Percentiles rank a stretch among this genome's conserved stretches.
These are phyloP conservation scores for Musa itinerans DNA, from an alignment of 176 grass and related monocot species.

Conservation along the genomic window DNA sequence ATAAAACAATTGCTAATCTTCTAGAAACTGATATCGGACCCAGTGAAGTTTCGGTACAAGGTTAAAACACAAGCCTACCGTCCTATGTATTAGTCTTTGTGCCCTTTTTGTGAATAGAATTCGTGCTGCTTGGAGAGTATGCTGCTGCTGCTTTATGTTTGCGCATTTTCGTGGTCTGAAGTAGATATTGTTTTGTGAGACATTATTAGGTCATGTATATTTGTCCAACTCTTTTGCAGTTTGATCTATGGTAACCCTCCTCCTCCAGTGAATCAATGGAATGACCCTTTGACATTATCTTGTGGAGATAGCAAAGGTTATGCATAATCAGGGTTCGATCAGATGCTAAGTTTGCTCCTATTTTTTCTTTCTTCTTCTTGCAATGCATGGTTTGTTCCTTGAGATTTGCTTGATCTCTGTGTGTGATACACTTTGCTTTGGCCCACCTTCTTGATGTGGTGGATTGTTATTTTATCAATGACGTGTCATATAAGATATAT, in stretches of 20 bases:
- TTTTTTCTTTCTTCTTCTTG: too few relatives aligned
- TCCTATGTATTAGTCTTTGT: conserved; percentile 4
- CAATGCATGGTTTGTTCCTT: too few relatives aligned
- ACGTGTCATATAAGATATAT: too few relatives aligned
- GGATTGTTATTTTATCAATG: too few relatives aligned
- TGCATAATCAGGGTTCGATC: too few relatives aligned
- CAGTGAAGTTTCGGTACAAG: conserved; percentile 55
- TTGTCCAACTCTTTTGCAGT: not conserved
- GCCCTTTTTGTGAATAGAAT: conserved; percentile 6
- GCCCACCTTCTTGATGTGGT: too few relatives aligned
- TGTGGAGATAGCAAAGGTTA: too few relatives aligned
- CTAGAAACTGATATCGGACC: conserved; percentile 25
- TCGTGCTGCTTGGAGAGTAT: not conserved
- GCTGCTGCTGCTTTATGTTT: not conserved
- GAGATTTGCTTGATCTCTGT: too few relatives aligned
- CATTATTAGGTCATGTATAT: not conserved
- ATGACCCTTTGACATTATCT: too few relatives aligned
- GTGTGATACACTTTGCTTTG: too few relatives aligned
- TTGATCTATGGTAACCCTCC: not conserved
- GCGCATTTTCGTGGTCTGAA: not conserved
- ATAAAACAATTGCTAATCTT: conserved; percentile 13
- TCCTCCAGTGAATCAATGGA: not conserved
- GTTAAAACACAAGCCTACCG: conserved; percentile 28
- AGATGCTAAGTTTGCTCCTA: too few relatives aligned
- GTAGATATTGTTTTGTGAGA: not conserved